Evolutionary conservation across 768 basidiomycete species (phyloP).

Genomic region (Calocybe cyanea): DNA sequence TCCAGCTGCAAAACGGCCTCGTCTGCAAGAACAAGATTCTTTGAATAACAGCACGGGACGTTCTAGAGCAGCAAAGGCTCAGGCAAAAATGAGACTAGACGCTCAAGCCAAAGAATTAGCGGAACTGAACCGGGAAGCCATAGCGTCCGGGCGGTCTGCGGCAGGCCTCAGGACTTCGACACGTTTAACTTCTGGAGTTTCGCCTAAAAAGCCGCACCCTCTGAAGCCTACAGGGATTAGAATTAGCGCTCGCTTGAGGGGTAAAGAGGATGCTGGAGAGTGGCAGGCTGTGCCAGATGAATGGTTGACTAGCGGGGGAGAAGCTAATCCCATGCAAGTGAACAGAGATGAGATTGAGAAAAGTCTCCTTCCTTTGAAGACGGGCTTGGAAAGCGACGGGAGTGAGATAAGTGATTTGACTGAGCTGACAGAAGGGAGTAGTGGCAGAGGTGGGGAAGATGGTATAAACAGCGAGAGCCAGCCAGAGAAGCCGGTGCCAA

Average conservation of each 20-base stretch:
- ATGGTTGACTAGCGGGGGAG: slow-evolving; percentile 44
- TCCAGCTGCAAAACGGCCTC: slow-evolving; percentile 19
- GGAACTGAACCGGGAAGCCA: slow-evolving; percentile 53
- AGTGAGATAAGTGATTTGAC: slow-evolving; percentile 73
- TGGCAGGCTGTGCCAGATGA: slow-evolving; percentile 82
- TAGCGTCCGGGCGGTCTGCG: slow-evolving; percentile 15
- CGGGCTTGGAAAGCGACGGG: slow-evolving; percentile 59
- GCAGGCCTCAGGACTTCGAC: slow-evolving; percentile 11
- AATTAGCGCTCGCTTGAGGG: slow-evolving; percentile 62
- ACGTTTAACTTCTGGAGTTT: not conserved
- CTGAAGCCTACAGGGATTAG: slow-evolving; percentile 48
- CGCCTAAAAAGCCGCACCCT: slow-evolving; percentile 18
- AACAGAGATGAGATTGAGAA: slow-evolving; percentile 13
- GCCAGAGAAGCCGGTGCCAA: no score
- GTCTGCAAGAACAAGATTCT: slow-evolving; percentile 13
- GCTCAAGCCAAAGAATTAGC: slow-evolving; percentile 67
- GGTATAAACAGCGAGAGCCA: no score
- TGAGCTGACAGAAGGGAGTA: slow-evolving; percentile 55
- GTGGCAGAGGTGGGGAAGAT: not conserved
- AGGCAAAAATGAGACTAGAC: slow-evolving; percentile 67
- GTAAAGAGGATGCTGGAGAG: slow-evolving; percentile 55
- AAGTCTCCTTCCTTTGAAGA: slow-evolving; percentile 24
- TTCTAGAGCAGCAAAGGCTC: slow-evolving; percentile 63
- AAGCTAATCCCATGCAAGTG: slow-evolving; percentile 6
- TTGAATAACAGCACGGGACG: slow-evolving; percentile 27